Evolutionary conservation across 1,139 yeast species (phyloP), one percentile per base, ranked within the genome.

Genomic region (Diutina neorugosa): DNA sequence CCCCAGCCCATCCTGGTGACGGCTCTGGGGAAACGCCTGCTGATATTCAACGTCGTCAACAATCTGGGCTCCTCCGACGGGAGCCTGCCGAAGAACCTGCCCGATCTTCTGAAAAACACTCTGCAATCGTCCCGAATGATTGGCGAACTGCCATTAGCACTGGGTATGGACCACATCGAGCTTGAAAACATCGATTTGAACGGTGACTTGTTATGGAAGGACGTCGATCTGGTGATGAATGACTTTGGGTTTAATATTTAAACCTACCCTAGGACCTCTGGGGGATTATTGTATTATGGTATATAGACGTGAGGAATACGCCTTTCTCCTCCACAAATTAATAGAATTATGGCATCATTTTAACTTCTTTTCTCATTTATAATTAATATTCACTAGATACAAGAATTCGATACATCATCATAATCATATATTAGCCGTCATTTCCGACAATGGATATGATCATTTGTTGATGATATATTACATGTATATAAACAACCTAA

Each of bases 151-250:
- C 50, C 50, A 12, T 18, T 46, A 7, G 20, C 18, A 9, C 12
- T 11, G 8, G 50, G 50, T 1, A 23, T 46, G 40, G 50, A 46
- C 11, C 50, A 46, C 16, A 16, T 46, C 40, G 50, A 46, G 40
- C 21, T 46, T 11, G 50, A 46, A 7, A 46, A 25, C 18, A 63
- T 72, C 53, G 77, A 72, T 53, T 60, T 69, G 56, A 69, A 66
- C 55, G 81, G 84, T 42, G 96, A 86, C 55, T 68, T 84, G 61
- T 77, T 89, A 14, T 89, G 96, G 91, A 86, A 85, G 63, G 96
- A 91, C 63, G 95, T 91, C 25, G 96, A 89, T 59, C 76, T 87
- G 53, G 87, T 91, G 56, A 89, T 91, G 96, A 87, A 87, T 61
- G 96, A 90, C 63, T 90, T 90, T 69, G 98, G 97, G 11, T 90